These are phyloP conservation scores for Calonectria montana DNA, from an alignment of 2,329 filamentous ascomycete genomes.

Conservation along the genomic window DNA sequence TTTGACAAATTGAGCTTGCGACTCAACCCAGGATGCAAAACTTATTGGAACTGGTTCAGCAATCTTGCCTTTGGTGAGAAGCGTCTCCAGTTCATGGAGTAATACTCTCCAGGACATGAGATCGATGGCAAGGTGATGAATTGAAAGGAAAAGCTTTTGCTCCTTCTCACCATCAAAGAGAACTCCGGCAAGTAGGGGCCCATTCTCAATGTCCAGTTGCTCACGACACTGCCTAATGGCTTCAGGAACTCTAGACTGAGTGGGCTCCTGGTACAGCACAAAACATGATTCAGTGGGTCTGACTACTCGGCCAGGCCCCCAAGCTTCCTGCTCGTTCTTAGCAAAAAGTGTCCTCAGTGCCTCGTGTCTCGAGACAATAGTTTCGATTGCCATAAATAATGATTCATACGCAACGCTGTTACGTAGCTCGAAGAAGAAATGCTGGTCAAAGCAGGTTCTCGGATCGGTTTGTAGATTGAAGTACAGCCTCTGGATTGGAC, in stretches of 20 bases:
- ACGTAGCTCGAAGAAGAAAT: not conserved
- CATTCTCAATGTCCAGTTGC: not conserved
- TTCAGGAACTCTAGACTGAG: not conserved
- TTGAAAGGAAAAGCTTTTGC: not conserved
- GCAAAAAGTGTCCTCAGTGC: not conserved
- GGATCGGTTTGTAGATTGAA: constrained; percentile 1
- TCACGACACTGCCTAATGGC: not conserved
- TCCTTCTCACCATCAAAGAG: not conserved
- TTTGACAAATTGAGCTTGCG: not conserved
- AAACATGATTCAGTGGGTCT: not conserved
- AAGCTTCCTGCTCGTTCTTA: not conserved
- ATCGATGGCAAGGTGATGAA: constrained; percentile 1
- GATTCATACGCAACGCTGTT: not conserved
- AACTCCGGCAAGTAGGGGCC: not conserved
- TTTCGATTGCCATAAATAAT: not conserved
- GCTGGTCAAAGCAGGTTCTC: constrained; percentile 23
- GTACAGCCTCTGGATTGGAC: constrained; percentile 21
- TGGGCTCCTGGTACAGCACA: not conserved
- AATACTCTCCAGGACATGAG: constrained; percentile 1
- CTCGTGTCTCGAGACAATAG: not conserved
- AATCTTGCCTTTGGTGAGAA: not conserved
- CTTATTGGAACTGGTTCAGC: not conserved
- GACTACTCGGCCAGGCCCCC: not conserved
- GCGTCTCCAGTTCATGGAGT: not conserved
- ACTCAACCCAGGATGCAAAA: not conserved